Percentiles rank a stretch among this genome's conserved stretches.
phyloP scores from a whole-genome alignment of 2,329 filamentous ascomycete genomes.

The Ascochyta clinopodiicola region DNA sequence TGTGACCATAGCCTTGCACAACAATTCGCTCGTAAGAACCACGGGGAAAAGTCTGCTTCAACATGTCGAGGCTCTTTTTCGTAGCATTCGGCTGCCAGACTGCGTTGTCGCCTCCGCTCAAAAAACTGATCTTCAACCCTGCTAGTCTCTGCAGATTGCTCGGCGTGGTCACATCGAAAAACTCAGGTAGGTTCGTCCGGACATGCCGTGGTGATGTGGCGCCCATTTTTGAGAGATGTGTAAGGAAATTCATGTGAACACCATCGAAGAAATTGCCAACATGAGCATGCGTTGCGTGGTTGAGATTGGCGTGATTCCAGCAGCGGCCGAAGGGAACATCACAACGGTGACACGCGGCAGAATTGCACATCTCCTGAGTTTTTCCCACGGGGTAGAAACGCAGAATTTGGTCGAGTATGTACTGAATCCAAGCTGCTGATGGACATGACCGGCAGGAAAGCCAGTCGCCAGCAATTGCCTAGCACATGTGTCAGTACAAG shows the following conservation, averaged over 20 bases:
- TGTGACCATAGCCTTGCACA: conserved; percentile 65
- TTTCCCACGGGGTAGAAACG: conserved; percentile 63
- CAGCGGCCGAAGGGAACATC: conserved; percentile 65
- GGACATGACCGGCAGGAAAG: conserved; percentile 15
- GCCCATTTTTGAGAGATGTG: conserved; percentile 64
- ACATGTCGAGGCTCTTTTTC: conserved; percentile 60
- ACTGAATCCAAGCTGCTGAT: conserved; percentile 18
- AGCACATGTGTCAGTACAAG: background rate
- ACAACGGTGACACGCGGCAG: conserved; percentile 66
- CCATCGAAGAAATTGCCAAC: conserved; percentile 63
- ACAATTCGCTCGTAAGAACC: conserved; percentile 59
- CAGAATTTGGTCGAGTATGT: conserved; percentile 54
- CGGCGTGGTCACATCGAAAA: conserved; percentile 12
- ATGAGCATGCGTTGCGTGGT: conserved; percentile 64
- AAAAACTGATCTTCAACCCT: conserved; percentile 20
- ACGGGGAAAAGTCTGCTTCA: conserved; percentile 60
- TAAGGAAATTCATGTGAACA: conserved; percentile 60
- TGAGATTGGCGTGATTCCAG: conserved; percentile 71
- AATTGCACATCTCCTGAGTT: conserved; percentile 64
- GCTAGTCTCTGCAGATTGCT: conserved; percentile 14
- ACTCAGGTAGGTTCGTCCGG: conserved; percentile 8
- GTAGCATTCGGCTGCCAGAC: conserved; percentile 50
- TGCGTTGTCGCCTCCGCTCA: too few relatives aligned
- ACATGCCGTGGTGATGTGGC: conserved; percentile 10
- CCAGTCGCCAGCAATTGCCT: conserved; percentile 19